These are phyloP conservation scores for Metschnikowia continentalis DNA, from an alignment of 805 yeast species.

Conservation along the genomic window DNA sequence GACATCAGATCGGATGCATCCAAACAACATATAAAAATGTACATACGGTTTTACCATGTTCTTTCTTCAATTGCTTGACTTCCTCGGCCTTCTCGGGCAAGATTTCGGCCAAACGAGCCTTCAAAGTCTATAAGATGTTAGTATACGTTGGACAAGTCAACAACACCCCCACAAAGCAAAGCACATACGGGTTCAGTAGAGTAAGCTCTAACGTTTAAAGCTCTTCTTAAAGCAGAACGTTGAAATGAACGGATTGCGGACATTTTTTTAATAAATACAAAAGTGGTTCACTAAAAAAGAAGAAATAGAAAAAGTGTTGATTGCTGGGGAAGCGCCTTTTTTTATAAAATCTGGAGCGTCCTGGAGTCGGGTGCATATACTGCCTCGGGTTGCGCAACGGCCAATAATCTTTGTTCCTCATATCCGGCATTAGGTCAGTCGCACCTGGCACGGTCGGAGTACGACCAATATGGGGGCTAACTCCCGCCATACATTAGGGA, in stretches of 20 bases:
- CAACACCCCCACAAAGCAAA: conserved; percentile 3
- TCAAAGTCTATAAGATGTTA: conserved; percentile 55
- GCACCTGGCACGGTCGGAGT: conserved; percentile 1
- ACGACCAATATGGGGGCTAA: neutral
- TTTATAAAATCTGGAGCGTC: conserved; percentile 5
- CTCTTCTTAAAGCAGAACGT: conserved; percentile 28
- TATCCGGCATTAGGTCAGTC: conserved; percentile 1
- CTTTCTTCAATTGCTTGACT: conserved; percentile 84
- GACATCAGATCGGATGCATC: too few species aligned
- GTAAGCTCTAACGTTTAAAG: conserved; percentile 19
- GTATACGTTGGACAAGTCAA: conserved; percentile 5
- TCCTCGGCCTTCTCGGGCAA: conserved; percentile 91
- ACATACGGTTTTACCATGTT: conserved; percentile 77
- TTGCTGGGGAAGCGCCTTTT: conserved; percentile 14
- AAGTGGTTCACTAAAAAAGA: conserved; percentile 7
- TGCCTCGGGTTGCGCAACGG: conserved; percentile 8
- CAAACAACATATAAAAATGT: conserved; percentile 5
- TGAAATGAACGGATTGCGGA: conserved; percentile 36
- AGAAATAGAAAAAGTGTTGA: conserved; percentile 8
- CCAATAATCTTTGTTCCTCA: conserved; percentile 8
- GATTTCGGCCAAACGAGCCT: conserved; percentile 89
- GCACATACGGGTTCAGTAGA: conserved; percentile 24
- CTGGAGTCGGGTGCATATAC: conserved; percentile 11
- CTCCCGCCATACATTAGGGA: neutral
- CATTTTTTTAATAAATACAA: conserved; percentile 20